Conservation (phyloP, 1,139 yeast genomes). For the Pichia sp. region DNA sequence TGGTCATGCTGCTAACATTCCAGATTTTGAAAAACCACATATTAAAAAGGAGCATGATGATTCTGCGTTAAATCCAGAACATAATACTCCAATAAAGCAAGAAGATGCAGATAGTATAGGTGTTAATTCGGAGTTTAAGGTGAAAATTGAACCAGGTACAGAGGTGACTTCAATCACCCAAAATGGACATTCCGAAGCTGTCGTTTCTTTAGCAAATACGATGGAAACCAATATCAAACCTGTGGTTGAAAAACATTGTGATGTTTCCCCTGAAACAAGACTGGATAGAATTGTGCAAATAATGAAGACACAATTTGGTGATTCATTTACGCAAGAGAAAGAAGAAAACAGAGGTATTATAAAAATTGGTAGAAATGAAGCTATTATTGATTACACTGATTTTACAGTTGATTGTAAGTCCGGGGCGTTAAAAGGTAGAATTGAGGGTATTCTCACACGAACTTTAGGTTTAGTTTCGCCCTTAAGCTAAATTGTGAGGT, state of each 20-base stretch:
- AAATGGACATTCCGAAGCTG: too few species aligned
- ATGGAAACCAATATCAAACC: not conserved
- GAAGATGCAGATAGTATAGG: not conserved
- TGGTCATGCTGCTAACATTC: slow-evolving; percentile 15
- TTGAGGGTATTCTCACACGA: slow-evolving; percentile 71
- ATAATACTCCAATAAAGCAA: not conserved
- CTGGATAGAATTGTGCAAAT: slow-evolving; percentile 58
- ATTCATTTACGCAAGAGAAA: slow-evolving; percentile 43
- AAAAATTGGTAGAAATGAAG: slow-evolving; percentile 67
- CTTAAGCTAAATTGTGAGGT: slow-evolving; percentile 30
- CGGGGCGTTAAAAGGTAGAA: slow-evolving; percentile 71
- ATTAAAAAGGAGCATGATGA: slow-evolving; percentile 8
- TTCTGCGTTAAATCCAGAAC: not conserved
- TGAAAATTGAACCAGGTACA: not conserved
- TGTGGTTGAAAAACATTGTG: slow-evolving; percentile 27
- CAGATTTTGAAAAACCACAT: not conserved
- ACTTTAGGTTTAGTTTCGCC: slow-evolving; percentile 85
- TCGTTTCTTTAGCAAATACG: too few species aligned
- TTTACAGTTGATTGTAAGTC: slow-evolving; percentile 73
- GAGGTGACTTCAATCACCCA: too few species aligned
- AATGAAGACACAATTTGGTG: slow-evolving; percentile 84
- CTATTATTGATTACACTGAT: slow-evolving; percentile 57
- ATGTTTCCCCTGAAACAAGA: slow-evolving; percentile 44
- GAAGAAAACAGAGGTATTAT: slow-evolving; percentile 42
- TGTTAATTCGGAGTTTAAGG: not conserved